Conservation (phyloP, 2,329 filamentous ascomycete genomes). For the Verticillium dahliae region DNA sequence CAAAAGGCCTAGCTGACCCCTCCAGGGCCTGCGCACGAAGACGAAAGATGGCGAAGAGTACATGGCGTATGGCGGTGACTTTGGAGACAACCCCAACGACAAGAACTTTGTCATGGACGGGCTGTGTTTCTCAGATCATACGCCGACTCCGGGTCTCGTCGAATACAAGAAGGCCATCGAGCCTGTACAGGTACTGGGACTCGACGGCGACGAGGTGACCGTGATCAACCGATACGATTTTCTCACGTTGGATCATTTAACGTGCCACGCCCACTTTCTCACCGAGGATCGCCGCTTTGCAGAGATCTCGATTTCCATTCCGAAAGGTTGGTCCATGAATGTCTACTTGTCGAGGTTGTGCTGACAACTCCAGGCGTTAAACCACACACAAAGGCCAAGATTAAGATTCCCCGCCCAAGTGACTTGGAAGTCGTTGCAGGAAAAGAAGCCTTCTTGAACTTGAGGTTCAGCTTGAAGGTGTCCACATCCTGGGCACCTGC, state of each 20-base stretch:
- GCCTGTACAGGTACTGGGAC: conserved; percentile 44
- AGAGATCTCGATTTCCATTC: conserved; percentile 29
- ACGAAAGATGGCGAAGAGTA: conserved; percentile 36
- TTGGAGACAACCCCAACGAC: conserved; percentile 54
- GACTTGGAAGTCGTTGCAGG: neutral
- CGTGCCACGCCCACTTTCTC: conserved; percentile 34
- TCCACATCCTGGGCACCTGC: conserved; percentile 43
- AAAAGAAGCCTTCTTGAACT: conserved; percentile 37
- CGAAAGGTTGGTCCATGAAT: conserved; percentile 23
- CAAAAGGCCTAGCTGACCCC: conserved; percentile 14
- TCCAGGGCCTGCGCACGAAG: conserved; percentile 33
- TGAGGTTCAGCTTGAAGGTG: conserved; percentile 37
- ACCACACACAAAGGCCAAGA: conserved; percentile 30
- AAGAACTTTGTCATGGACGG: conserved; percentile 54
- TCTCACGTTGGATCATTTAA: conserved; percentile 41
- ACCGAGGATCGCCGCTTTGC: conserved; percentile 28
- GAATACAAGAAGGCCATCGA: conserved; percentile 55
- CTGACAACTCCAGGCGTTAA: conserved; percentile 25
- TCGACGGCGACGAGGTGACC: conserved; percentile 33
- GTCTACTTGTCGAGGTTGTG: neutral
- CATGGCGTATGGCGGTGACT: conserved; percentile 56
- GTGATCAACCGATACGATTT: conserved; percentile 52
- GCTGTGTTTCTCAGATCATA: conserved; percentile 41
- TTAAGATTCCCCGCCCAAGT: conserved; percentile 18
- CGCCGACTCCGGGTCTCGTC: conserved; percentile 40